Base-by-base conservation (phyloP, 176 grass and related monocot species). In the Carex kokanica region DNA sequence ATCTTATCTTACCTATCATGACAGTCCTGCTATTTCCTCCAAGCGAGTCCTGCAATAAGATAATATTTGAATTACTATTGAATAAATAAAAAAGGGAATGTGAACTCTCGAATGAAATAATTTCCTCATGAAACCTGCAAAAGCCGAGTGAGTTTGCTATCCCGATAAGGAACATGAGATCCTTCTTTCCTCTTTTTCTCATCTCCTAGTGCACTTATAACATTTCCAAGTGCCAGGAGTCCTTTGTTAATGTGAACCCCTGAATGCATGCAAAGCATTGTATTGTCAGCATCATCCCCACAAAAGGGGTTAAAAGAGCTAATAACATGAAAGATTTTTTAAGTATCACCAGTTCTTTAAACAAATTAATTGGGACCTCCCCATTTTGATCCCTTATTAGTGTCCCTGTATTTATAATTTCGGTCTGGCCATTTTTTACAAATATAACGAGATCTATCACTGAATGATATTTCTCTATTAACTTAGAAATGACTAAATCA, bases 201-300 rank as follows among this genome's bases (percentile, higher is more conserved):
- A 88, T 99, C 97, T 82, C 97, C 97, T 43, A 99, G 93, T 74
- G 97, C 93, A 92, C 97, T 96, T 79, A 99, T 99, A 68, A 99
- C 97, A 74, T 96, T 99, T 49, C 97, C 97, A 64, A 99, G 97
- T 60, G 97, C 97, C 31, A 99, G 80, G 59, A 96, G 97, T 85
- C 97, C 97, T 83, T 90, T 90, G 85, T 99, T 99, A 60, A 99
- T 99, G 89, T 99, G 97, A 91, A 99, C 97, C 78, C 97, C 97
- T 99, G 57, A 67, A 90, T 77, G 12, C 82, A 87, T 84, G 11
- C 45, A 65, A 15, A 78, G 41, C 70, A 74, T 70, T 84, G 52
- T 32, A 74, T 78, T 31, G 55, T 53, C 32, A 61, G 47, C 14
- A 84, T 13, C 25, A 49, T 78, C 6, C n/a, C 21, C 70, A 52